Evolutionary conservation across 2,329 filamentous ascomycete species (phyloP).

Genomic region (Microsporum ferrugineum): DNA sequence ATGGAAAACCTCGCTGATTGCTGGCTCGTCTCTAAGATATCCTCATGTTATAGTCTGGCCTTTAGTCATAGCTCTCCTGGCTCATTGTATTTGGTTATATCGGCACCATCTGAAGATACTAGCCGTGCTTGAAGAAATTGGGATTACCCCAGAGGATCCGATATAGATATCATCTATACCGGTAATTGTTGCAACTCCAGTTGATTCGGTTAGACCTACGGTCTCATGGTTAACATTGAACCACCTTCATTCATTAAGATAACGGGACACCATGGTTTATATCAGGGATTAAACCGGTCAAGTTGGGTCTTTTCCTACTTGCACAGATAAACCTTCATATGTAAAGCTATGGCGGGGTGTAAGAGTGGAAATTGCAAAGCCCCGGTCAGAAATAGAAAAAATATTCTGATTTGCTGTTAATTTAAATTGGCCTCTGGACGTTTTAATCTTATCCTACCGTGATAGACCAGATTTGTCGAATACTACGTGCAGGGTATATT

Average conservation of each 20-base stretch:
- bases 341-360: not conserved
- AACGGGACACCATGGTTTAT: slow-evolving; percentile 25
- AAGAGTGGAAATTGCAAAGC: not conserved
- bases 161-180: slow-evolving; percentile 47
- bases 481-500: not conserved
- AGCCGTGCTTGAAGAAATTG: slow-evolving; percentile 52
- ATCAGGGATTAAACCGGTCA: not conserved
- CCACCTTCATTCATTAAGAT: slow-evolving; percentile 49
- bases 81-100: slow-evolving; percentile 54
- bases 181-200: too few species aligned
- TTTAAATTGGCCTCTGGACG: not conserved
- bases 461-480: not conserved
- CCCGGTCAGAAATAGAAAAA: not conserved
- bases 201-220: slow-evolving; percentile 54
- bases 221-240: slow-evolving; percentile 14
- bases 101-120: slow-evolving; percentile 51
- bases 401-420: not conserved
- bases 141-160: slow-evolving; percentile 58
- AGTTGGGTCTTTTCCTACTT: not conserved
- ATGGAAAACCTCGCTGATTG: slow-evolving; percentile 59
- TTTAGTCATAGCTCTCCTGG: slow-evolving; percentile 67
- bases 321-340: not conserved
- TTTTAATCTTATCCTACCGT: not conserved
- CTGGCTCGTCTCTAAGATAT: slow-evolving; percentile 68
- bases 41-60: slow-evolving; percentile 61